Evolutionary conservation across 805 yeast genomes (phyloP).

Genomic region (Cyberlindnera mrakii): DNA sequence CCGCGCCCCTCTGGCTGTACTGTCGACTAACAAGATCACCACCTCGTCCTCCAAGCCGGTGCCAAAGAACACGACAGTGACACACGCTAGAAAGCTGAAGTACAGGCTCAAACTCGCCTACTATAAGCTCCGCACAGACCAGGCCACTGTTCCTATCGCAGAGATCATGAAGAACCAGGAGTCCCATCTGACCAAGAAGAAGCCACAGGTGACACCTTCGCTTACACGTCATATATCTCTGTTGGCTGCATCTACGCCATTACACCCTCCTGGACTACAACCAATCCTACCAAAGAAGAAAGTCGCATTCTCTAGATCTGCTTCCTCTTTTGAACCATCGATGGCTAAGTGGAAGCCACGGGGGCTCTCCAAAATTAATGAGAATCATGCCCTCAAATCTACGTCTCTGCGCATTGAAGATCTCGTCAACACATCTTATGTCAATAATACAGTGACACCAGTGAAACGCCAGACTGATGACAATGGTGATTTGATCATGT

Average conservation of each 20-base stretch:
- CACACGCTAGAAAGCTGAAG: conserved; percentile 35
- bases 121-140: conserved; percentile 45
- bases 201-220: conserved; percentile 15
- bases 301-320: conserved; percentile 14
- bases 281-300: conserved; percentile 11
- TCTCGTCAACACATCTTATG: conserved; percentile 9
- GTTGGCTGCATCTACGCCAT: conserved; percentile 30
- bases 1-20: conserved; percentile 16
- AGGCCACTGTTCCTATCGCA: conserved; percentile 29
- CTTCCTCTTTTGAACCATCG: conserved; percentile 5
- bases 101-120: conserved; percentile 46
- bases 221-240: conserved; percentile 26
- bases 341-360: neutral
- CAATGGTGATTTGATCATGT: conserved; percentile 22
- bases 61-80: neutral
- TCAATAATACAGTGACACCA: conserved; percentile 17
- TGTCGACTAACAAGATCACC: conserved; percentile 15
- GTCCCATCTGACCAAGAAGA: conserved; percentile 1
- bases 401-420: conserved; percentile 14
- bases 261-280: conserved; percentile 4
- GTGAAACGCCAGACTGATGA: conserved; percentile 19
- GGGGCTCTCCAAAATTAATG: conserved; percentile 2
- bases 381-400: conserved; percentile 5
- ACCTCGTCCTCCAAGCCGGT: conserved; percentile 2
- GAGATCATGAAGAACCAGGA: conserved; percentile 20